phyloP scores from a whole-genome alignment of 2,329 filamentous ascomycete genomes.

The Cytospora schulzeri region DNA sequence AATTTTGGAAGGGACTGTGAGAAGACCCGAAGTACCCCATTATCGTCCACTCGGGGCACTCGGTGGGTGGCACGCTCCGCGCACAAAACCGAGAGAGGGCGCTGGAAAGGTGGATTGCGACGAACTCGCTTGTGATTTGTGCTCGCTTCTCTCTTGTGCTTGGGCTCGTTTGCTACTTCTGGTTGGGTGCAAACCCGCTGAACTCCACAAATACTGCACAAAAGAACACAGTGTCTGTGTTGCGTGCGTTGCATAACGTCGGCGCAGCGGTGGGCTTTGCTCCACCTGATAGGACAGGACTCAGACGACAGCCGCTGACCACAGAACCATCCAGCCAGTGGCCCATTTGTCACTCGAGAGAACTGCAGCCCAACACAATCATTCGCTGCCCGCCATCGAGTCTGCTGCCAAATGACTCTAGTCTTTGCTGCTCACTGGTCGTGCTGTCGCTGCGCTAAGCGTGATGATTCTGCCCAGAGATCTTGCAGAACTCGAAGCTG shows the following conservation, averaged over 20 bases:
- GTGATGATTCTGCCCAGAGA: conserved; percentile 14
- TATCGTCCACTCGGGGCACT: conserved; percentile 7
- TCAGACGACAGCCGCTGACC: conserved; percentile 28
- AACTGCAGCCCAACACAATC: conserved; percentile 13
- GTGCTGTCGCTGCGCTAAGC: conserved; percentile 20
- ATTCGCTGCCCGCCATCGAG: conserved; percentile 26
- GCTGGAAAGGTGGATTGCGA: conserved; percentile 20
- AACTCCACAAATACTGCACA: conserved; percentile 20
- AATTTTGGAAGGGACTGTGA: conserved; percentile 27
- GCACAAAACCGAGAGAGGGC: conserved; percentile 19
- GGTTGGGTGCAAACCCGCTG: conserved; percentile 21
- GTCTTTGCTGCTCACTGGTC: conserved; percentile 11
- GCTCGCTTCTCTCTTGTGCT: conserved; percentile 16
- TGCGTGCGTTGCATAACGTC: conserved; percentile 29
- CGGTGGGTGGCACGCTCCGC: conserved; percentile 21
- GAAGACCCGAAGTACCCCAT: conserved; percentile 10
- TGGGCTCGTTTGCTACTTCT: conserved; percentile 16
- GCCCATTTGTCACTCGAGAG: conserved; percentile 13
- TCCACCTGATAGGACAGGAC: conserved; percentile 29
- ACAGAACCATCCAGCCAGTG: conserved; percentile 27
- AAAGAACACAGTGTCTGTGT: conserved; percentile 19
- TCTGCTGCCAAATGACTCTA: conserved; percentile 16
- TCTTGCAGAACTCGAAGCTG: conserved; percentile 19
- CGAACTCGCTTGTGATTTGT: conserved; percentile 22
- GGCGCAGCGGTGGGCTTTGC: conserved; percentile 23